phyloP scores from a whole-genome alignment of 2,329 filamentous ascomycete species.

The Trichoderma aggressivum region DNA sequence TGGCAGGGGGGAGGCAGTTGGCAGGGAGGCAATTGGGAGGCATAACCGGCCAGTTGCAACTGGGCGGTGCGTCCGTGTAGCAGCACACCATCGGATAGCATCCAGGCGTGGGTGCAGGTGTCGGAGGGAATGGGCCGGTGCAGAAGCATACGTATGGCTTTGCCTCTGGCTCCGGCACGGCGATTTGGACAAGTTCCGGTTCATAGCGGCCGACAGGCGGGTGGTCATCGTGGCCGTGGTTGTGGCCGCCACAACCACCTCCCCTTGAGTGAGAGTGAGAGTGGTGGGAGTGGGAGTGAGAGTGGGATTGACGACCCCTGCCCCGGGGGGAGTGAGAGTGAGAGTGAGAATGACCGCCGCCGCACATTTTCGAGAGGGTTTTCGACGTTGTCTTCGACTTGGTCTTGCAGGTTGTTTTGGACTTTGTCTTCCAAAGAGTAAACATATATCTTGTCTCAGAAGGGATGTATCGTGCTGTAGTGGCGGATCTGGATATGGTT shows the following conservation, averaged over 20 bases:
- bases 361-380: not conserved
- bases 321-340: not conserved
- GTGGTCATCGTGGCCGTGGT: not conserved
- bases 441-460: not conserved
- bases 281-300: not conserved
- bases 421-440: not conserved
- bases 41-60: not conserved
- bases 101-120: not conserved
- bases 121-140: not conserved
- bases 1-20: too few species aligned
- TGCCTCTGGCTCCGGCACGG: not conserved
- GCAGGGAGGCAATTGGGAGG: not conserved
- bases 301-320: not conserved
- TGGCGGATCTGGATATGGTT: not conserved
- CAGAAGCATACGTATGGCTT: not conserved
- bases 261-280: not conserved
- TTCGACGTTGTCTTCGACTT: not conserved
- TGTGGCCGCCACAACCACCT: not conserved
- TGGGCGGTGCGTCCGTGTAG: not conserved
- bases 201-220: not conserved
- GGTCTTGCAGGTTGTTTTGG: not conserved
- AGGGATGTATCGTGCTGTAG: not conserved
- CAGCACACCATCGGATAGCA: not conserved
- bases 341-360: not conserved
- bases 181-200: not conserved